Conservation (phyloP, 331 rosid genomes). For the Pyrus hybrid region DNA sequence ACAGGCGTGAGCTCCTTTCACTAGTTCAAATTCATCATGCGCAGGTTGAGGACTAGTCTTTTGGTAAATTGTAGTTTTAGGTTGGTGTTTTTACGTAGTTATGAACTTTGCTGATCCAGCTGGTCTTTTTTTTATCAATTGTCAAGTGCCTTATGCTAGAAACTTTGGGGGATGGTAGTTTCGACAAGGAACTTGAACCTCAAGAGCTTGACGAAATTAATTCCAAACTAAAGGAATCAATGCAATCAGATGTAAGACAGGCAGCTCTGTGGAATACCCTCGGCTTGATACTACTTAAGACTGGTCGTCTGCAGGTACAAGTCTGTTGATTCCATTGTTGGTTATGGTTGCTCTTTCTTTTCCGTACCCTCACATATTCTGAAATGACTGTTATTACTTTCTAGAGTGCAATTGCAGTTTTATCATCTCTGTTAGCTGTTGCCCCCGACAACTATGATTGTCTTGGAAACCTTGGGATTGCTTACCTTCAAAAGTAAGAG, state of each 20-base stretch:
- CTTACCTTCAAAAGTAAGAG: constrained; percentile 75
- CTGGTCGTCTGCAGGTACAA: constrained; percentile 77
- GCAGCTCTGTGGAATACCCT: constrained; percentile 94
- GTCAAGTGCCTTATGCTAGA: constrained; percentile 79
- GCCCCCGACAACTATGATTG: constrained; percentile 77
- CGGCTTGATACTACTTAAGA: constrained; percentile 79
- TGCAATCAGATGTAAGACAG: constrained; percentile 73
- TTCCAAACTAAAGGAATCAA: constrained; percentile 65
- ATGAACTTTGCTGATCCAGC: constrained; percentile 1
- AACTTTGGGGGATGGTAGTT: constrained; percentile 57
- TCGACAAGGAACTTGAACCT: constrained; percentile 78
- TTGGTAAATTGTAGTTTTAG: not conserved
- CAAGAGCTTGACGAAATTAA: constrained; percentile 74
- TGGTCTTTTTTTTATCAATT: constrained; percentile 32
- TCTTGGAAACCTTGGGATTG: constrained; percentile 90
- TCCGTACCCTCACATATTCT: not conserved
- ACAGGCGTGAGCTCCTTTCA: constrained; percentile 77
- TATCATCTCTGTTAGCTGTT: constrained; percentile 70
- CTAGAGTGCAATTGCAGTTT: constrained; percentile 76
- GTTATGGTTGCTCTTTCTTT: not conserved
- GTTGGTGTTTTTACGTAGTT: not conserved
- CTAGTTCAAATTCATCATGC: constrained; percentile 93
- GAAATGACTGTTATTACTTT: constrained; percentile 17
- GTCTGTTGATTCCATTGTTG: not conserved
- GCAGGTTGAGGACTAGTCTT: constrained; percentile 51